A percentile compares a stretch with the other conserved stretches of the same genome.
Evolutionary conservation across 257 asterid species (phyloP).

Genomic region (Solanum ossicruentum): DNA sequence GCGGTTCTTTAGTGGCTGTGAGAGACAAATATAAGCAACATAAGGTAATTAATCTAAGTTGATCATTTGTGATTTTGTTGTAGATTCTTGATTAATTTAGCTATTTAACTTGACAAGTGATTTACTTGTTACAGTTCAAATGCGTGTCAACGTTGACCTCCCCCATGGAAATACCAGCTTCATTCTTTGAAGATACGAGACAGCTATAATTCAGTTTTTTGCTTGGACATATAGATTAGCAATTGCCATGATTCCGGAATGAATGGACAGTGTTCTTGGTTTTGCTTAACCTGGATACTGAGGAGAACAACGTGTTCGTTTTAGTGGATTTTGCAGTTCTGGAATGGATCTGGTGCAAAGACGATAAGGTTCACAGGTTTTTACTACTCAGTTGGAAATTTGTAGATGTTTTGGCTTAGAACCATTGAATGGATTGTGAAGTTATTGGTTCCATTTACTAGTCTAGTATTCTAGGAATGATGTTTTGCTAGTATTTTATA

Average conservation of each 20-base stretch:
- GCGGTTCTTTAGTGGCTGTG: slow-evolving; percentile 41
- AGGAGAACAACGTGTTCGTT: neutral
- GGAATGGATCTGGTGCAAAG: neutral
- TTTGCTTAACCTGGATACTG: neutral
- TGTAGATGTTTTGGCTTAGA: neutral
- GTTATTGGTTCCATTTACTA: neutral
- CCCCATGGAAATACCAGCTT: slow-evolving; percentile 38
- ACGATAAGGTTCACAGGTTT: neutral
- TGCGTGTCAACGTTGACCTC: slow-evolving; percentile 38
- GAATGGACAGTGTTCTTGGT: neutral
- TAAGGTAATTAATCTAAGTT: slow-evolving; percentile 25
- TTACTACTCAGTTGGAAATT: neutral
- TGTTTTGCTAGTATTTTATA: neutral
- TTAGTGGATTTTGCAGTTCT: neutral
- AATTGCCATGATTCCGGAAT: neutral
- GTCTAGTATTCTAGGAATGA: neutral
- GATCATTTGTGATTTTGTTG: neutral
- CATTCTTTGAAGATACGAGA: slow-evolving; percentile 20
- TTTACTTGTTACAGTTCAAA: slow-evolving; percentile 49
- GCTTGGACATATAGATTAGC: neutral
- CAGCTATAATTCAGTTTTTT: neutral
- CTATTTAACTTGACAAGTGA: neutral
- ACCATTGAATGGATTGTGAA: neutral
- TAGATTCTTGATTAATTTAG: neutral
- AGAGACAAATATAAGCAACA: slow-evolving; percentile 72